phyloP scores from a whole-genome alignment of 148 eudicot species.

The Fagopyrum tataricum region DNA sequence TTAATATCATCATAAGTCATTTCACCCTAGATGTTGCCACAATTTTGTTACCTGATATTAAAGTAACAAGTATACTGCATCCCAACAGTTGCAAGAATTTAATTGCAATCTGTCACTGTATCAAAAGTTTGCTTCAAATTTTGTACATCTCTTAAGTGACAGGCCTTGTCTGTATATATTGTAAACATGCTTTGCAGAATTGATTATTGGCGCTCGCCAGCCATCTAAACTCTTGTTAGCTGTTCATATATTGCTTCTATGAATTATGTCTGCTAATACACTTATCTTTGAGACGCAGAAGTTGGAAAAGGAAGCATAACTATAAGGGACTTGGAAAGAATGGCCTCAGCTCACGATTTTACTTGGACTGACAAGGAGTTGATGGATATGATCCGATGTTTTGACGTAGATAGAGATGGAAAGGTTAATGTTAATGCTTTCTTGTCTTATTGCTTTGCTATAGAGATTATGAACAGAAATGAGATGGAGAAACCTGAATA shows the following conservation, averaged over 20 bases:
- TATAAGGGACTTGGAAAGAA: conserved; percentile 50
- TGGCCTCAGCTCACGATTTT: conserved; percentile 79
- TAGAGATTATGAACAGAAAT: background rate
- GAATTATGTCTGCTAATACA: background rate
- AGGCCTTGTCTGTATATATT: background rate
- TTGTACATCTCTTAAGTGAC: background rate
- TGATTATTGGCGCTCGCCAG: background rate
- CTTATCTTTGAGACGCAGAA: conserved; percentile 36
- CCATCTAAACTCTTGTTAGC: background rate
- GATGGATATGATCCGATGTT: conserved; percentile 67
- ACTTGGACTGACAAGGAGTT: conserved; percentile 84
- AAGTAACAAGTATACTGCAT: no score
- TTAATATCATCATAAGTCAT: no score
- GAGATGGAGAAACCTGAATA: background rate
- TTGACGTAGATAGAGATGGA: conserved; percentile 69
- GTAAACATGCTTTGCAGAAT: background rate
- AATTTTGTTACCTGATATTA: background rate
- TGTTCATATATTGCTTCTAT: background rate
- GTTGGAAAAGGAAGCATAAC: conserved; percentile 64
- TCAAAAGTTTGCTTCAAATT: background rate
- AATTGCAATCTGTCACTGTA: background rate
- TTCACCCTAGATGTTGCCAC: background rate
- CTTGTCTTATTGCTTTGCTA: background rate
- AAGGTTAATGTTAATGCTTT: conserved; percentile 39
- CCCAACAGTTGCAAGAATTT: background rate